Conservation (phyloP, 495 filamentous ascomycete genomes). For the Letharia columbiana region DNA sequence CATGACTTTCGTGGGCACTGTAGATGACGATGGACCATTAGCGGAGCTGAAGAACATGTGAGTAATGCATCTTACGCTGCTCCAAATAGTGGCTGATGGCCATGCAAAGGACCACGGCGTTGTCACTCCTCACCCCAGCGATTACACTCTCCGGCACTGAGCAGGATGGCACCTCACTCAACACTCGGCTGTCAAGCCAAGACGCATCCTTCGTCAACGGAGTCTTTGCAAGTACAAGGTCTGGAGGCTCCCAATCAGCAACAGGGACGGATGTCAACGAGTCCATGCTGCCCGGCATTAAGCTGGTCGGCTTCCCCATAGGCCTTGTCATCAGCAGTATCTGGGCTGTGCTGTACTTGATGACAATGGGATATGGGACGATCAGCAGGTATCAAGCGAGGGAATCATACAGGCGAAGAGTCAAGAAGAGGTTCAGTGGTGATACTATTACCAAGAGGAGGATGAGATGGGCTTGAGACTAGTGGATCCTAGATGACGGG, state of each 20-base stretch:
- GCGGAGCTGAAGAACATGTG: neutral
- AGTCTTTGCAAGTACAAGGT: slow-evolving; percentile 47
- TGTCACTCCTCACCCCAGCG: slow-evolving; percentile 52
- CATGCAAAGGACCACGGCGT: slow-evolving; percentile 19
- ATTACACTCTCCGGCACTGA: slow-evolving; percentile 50
- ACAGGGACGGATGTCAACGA: slow-evolving; percentile 27
- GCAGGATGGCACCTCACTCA: slow-evolving; percentile 37
- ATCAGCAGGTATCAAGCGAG: slow-evolving; percentile 54
- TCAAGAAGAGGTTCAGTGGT: slow-evolving; percentile 27
- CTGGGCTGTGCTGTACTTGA: slow-evolving; percentile 50
- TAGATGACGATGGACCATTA: neutral
- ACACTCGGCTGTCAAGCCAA: slow-evolving; percentile 53
- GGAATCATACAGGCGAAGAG: slow-evolving; percentile 49
- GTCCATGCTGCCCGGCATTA: slow-evolving; percentile 59
- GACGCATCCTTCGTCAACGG: slow-evolving; percentile 63
- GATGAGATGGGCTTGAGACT: neutral
- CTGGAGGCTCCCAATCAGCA: slow-evolving; percentile 30
- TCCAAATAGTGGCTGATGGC: neutral
- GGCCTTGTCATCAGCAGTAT: slow-evolving; percentile 56
- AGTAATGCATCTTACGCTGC: neutral
- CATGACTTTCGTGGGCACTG: neutral
- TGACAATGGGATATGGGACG: slow-evolving; percentile 53
- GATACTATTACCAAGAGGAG: neutral
- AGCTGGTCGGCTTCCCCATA: slow-evolving; percentile 58
- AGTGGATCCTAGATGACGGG: neutral